Base-by-base conservation (phyloP, 2,329 filamentous ascomycete genomes). In the Penicillium sp. region DNA sequence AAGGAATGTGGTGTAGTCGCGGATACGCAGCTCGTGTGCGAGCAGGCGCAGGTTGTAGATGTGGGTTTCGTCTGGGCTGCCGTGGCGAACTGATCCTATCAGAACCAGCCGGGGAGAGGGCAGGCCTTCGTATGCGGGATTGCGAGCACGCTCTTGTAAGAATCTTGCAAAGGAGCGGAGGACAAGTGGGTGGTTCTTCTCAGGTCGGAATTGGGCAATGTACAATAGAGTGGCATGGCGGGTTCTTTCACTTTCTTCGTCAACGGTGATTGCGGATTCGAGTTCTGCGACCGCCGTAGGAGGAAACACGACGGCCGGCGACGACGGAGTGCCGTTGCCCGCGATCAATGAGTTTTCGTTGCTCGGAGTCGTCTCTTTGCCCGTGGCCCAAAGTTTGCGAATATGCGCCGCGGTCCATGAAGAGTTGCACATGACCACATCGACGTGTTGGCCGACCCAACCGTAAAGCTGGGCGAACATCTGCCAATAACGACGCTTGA, bases 351-450 rank as follows among this genome's bases (percentile, higher is more conserved):
- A 73, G 45, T 33, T 12, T 11, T 28, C 26, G 9, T 28, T 39
- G 43, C 26, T 39, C n/a, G 27, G 9, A 24, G 46, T 58, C 50
- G 46, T 58, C 50, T 47, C 65, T 64, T 68, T 69, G 8, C 59
- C 54, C 3, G 75, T 78, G 0, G 83, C 84, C 91, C 91, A 97
- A 6, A 97, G 76, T 6, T 80, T 78, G 53, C 83, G 79, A 56
- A 97, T 85, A 63, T 97, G 90, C 1, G 73, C 78, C 56, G 93
- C 86, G 0, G 93, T 98, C 93, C 93, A 98, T 49, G 81, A 88
- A 4, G 89, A 95, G 70, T 98, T 98, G 49, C 93, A 95, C 88
- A 97, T 95, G 57, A 97, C 91, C 0, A 95, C 81, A 64, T 98
- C 90, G 39, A 96, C 81, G 12, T 85, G 84, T 24, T 85, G 81